Evolutionary conservation across 1,284 basidiomycete genomes (phyloP).

Genomic region (Melampsora medusae): DNA sequence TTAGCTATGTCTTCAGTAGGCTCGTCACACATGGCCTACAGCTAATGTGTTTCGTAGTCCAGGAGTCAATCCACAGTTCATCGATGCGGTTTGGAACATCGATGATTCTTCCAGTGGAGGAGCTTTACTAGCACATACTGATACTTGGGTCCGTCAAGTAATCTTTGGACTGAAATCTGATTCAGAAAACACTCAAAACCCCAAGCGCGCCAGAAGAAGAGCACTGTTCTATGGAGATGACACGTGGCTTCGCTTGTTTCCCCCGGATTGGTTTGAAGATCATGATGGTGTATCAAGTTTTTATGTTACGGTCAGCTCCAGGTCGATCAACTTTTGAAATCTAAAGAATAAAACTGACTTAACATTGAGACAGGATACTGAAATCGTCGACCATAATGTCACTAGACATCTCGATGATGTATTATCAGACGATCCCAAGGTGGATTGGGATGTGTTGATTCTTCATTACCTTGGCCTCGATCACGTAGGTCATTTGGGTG

Average conservation of each 20-base stretch:
- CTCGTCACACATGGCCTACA: not conserved
- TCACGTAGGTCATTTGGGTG: constrained; percentile 49
- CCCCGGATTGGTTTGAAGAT: constrained; percentile 46
- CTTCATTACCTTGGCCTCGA: constrained; percentile 50
- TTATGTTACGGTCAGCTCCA: constrained; percentile 47
- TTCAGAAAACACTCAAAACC: constrained; percentile 26
- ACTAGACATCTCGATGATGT: constrained; percentile 47
- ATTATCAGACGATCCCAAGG: constrained; percentile 21
- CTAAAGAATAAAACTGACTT: not conserved
- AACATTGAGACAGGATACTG: constrained; percentile 46
- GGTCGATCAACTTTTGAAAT: not conserved
- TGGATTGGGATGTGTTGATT: constrained; percentile 47
- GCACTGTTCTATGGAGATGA: constrained; percentile 48
- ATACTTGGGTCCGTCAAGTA: constrained; percentile 47
- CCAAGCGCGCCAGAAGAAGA: not conserved
- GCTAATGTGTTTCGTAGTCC: not conserved
- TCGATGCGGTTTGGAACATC: constrained; percentile 49
- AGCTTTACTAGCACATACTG: constrained; percentile 45
- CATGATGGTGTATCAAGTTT: constrained; percentile 48
- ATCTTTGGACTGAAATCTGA: constrained; percentile 14
- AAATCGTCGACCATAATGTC: constrained; percentile 47
- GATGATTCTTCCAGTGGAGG: constrained; percentile 35
- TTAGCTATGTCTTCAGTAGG: constrained; percentile 4
- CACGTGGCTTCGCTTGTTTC: constrained; percentile 49
- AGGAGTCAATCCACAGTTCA: constrained; percentile 47